Conservation (phyloP, 1,139 yeast genomes). For the Diutina sp. region DNA sequence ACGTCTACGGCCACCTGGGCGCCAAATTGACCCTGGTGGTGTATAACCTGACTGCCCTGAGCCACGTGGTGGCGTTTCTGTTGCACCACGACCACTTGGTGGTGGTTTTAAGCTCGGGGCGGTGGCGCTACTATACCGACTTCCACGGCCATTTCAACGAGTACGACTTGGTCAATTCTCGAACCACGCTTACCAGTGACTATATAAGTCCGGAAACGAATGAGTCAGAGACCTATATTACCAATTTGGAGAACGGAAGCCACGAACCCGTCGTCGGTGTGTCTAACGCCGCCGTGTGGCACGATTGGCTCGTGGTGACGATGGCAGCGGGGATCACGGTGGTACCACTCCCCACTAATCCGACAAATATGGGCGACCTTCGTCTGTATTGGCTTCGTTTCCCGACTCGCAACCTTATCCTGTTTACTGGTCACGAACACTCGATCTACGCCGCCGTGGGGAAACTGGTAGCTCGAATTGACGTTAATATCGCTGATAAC, state of each 20-base stretch:
- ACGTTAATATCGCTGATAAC: constrained; percentile 13
- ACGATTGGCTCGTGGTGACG: constrained; percentile 18
- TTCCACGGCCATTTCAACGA: constrained; percentile 57
- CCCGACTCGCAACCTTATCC: background rate
- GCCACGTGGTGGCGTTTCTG: constrained; percentile 46
- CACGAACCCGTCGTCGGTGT: constrained; percentile 19
- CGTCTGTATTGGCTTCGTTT: background rate
- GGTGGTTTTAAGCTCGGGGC: constrained; percentile 45
- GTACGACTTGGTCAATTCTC: constrained; percentile 6
- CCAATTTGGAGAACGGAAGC: constrained; percentile 22
- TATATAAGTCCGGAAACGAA: background rate
- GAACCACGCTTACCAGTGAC: background rate
- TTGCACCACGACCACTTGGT: constrained; percentile 46
- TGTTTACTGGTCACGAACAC: background rate
- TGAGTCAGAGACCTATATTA: constrained; percentile 10
- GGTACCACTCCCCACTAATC: background rate
- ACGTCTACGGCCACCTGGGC: constrained; percentile 45
- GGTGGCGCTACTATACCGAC: constrained; percentile 53
- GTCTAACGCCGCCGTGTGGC: constrained; percentile 13
- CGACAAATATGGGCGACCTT: background rate
- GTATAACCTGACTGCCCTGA: constrained; percentile 38
- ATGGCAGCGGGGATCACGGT: background rate
- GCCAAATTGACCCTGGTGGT: constrained; percentile 31
- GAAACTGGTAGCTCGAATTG: constrained; percentile 11
- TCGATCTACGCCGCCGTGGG: background rate